These are phyloP conservation scores for Ascocoryne sarcoides DNA, from an alignment of 2,329 filamentous ascomycete species.

Conservation along the genomic window DNA sequence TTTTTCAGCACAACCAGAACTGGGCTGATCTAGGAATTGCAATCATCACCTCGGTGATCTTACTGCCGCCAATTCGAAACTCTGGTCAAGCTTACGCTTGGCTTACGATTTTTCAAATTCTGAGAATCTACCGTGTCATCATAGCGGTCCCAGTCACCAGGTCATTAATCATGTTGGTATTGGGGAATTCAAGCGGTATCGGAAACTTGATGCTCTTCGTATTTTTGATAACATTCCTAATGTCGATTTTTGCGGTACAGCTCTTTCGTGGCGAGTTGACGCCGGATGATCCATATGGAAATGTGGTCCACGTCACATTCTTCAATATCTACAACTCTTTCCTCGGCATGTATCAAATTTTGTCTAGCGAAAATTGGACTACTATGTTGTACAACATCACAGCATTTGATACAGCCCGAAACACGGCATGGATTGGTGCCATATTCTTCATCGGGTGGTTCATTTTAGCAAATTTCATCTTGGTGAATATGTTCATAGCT, in stretches of 20 bases:
- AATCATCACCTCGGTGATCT: constrained; percentile 73
- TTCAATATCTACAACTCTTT: constrained; percentile 92
- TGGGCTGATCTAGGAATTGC: constrained; percentile 73
- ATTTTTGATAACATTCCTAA: constrained; percentile 88
- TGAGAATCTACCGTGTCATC: constrained; percentile 86
- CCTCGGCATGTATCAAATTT: constrained; percentile 92
- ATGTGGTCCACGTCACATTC: constrained; percentile 66
- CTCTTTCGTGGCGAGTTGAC: constrained; percentile 85
- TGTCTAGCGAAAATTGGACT: constrained; percentile 97
- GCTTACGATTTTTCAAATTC: constrained; percentile 86
- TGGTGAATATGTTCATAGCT: constrained; percentile 99
- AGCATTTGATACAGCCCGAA: constrained; percentile 50
- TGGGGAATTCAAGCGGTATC: constrained; percentile 87
- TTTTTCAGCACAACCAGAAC: constrained; percentile 66
- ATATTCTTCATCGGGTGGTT: constrained; percentile 93
- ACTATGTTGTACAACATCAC: constrained; percentile 76
- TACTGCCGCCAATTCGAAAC: constrained; percentile 70
- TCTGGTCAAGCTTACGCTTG: constrained; percentile 71
- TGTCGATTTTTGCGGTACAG: constrained; percentile 87
- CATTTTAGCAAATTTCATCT: constrained; percentile 87
- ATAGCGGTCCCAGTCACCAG: constrained; percentile 80
- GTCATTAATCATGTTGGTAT: constrained; percentile 76
- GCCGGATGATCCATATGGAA: constrained; percentile 47
- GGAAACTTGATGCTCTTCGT: constrained; percentile 93
- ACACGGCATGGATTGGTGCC: constrained; percentile 88